Evolutionary conservation across 495 filamentous ascomycete species (phyloP).

Genomic region (Aspergillus coremiiformis): DNA sequence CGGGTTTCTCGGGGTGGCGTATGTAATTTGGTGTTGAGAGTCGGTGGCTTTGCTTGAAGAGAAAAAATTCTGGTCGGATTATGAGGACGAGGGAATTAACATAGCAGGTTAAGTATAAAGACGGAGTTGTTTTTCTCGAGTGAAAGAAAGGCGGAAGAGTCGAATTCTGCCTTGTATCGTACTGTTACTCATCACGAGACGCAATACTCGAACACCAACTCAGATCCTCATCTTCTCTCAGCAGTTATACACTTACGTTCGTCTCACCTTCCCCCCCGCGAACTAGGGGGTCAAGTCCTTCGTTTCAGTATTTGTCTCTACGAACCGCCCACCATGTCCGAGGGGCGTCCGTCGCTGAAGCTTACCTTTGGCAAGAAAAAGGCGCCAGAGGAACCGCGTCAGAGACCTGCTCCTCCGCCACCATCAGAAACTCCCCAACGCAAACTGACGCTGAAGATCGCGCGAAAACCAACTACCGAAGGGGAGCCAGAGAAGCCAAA

Average conservation of each 20-base stretch:
- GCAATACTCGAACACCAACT: too few relatives aligned
- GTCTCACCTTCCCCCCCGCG: not conserved
- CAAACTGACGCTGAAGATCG: conserved; percentile 49
- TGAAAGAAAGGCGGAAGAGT: not conserved
- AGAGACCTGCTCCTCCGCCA: conserved; percentile 26
- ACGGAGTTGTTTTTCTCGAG: not conserved
- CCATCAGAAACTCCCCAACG: conserved; percentile 25
- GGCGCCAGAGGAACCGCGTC: conserved; percentile 21
- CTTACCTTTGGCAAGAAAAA: conserved; percentile 44
- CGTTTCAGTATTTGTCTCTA: not conserved
- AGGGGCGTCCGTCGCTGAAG: conserved; percentile 40
- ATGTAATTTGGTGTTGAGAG: not conserved
- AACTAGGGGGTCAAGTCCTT: not conserved
- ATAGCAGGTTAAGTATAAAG: not conserved
- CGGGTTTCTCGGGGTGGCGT: too few relatives aligned
- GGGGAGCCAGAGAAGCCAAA: conserved; percentile 25
- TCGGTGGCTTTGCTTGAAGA: too few relatives aligned
- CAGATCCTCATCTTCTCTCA: not conserved
- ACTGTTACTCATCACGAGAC: too few relatives aligned
- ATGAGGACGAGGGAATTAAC: not conserved
- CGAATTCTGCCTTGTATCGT: too few relatives aligned
- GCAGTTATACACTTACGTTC: not conserved
- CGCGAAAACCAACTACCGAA: conserved; percentile 28
- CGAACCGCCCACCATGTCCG: conserved; percentile 26
- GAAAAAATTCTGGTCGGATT: too few relatives aligned